Evolutionary conservation across 2,329 filamentous ascomycete species (phyloP).

Genomic region (Madurella fahalii): DNA sequence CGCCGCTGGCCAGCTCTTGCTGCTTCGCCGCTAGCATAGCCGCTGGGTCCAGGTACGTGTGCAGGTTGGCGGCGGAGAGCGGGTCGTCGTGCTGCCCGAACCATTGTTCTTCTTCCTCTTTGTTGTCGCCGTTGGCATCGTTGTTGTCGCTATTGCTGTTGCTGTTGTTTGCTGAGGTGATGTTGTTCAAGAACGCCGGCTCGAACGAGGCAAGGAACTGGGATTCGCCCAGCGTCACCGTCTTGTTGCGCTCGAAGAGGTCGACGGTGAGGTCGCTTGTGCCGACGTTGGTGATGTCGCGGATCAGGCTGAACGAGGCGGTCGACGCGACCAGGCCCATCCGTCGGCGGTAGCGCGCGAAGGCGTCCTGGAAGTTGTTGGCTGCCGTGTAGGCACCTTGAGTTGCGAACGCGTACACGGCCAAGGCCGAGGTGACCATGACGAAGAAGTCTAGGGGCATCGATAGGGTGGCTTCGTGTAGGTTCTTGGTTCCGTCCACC

Average conservation of each 20-base stretch:
- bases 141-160: neutral
- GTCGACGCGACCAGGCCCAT: constrained; percentile 26
- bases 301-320: constrained; percentile 23
- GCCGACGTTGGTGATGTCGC: constrained; percentile 15
- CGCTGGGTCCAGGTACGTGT: constrained; percentile 29
- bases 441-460: constrained; percentile 29
- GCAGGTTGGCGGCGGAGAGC: constrained; percentile 2
- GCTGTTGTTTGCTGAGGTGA: neutral
- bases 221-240: constrained; percentile 18
- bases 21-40: constrained; percentile 20
- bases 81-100: constrained; percentile 21
- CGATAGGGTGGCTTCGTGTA: constrained; percentile 21
- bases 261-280: constrained; percentile 2
- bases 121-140: neutral
- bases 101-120: constrained; percentile 6
- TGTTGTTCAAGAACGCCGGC: constrained; percentile 23
- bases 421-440: constrained; percentile 17
- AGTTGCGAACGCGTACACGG: constrained; percentile 12
- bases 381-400: constrained; percentile 28
- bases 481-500: constrained; percentile 24
- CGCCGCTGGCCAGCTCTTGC: constrained; percentile 3
- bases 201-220: constrained; percentile 25
- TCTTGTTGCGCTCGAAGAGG: constrained; percentile 20
- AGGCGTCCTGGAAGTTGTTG: constrained; percentile 30
- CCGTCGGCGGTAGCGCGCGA: constrained; percentile 25